Evolutionary conservation across 805 yeast species (phyloP).

Genomic region (Candida easanensis): DNA sequence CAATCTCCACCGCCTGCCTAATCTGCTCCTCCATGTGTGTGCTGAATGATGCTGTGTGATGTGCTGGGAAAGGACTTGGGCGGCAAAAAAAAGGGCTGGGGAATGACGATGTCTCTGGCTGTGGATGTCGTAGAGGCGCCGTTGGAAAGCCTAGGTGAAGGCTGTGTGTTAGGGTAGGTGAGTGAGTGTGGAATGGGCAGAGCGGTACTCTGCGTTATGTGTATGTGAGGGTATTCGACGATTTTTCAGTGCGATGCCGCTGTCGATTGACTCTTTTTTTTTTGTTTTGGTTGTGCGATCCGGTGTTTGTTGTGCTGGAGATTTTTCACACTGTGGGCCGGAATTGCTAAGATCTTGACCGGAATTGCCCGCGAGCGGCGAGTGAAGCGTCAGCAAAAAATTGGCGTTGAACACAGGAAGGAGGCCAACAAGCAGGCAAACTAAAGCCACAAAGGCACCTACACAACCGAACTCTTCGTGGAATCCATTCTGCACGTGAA

Average conservation of each 20-base stretch:
- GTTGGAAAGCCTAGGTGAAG: neutral
- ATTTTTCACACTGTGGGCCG: conserved; percentile 4
- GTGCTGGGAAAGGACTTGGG: neutral
- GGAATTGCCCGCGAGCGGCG: too few relatives aligned
- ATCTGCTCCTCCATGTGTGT: conserved; percentile 23
- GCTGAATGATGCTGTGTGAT: neutral
- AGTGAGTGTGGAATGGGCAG: neutral
- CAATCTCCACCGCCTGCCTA: conserved; percentile 31
- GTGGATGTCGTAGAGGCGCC: neutral
- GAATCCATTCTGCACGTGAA: too few relatives aligned
- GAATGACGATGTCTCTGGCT: neutral
- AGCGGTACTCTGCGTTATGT: neutral
- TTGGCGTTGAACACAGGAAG: neutral
- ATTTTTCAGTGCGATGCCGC: neutral
- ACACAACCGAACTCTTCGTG: neutral
- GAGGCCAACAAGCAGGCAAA: neutral
- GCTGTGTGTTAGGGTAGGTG: neutral
- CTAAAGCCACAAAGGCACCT: neutral
- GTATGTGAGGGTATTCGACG: neutral
- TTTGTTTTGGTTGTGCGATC: conserved; percentile 12
- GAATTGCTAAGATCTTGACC: neutral
- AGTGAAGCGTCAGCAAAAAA: too few relatives aligned
- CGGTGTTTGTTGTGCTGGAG: neutral
- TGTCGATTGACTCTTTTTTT: conserved; percentile 5
- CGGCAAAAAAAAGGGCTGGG: conserved; percentile 3